Evolutionary conservation across 495 filamentous ascomycete species (phyloP).

Genomic region (Neurospora terricola): DNA sequence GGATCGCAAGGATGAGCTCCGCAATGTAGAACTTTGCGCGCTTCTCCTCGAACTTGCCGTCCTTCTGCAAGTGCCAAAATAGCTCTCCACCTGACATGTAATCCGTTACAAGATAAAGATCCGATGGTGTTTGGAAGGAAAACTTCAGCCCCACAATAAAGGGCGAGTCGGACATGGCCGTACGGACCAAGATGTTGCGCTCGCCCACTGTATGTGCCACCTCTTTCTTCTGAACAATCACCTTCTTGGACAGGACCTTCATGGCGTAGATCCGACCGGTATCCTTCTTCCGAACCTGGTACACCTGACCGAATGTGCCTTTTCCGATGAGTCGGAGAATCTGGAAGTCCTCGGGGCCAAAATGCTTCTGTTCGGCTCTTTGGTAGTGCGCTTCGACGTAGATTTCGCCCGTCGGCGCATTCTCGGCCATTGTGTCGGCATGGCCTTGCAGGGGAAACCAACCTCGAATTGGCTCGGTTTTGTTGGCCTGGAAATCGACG

Average conservation of each 20-base stretch:
- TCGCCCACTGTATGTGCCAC: constrained; percentile 95
- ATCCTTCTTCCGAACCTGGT: constrained; percentile 97
- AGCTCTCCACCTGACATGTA: constrained; percentile 99
- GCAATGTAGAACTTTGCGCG: constrained; percentile 99
- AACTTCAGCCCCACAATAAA: constrained; percentile 99
- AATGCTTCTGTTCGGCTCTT: constrained; percentile 82
- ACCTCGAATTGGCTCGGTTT: constrained; percentile 55
- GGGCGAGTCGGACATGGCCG: constrained; percentile 87
- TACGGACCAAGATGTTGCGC: constrained; percentile 92
- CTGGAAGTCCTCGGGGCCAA: constrained; percentile 93
- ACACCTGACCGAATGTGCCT: constrained; percentile 98
- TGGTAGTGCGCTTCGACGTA: constrained; percentile 79
- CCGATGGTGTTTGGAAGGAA: constrained; percentile 94
- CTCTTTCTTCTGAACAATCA: constrained; percentile 99
- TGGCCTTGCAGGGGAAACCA: constrained; percentile 74
- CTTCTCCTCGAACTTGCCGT: constrained; percentile 89
- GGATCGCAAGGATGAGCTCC: constrained; percentile 88
- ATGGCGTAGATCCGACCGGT: constrained; percentile 94
- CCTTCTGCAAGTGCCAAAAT: constrained; percentile 98
- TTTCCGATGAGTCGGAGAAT: constrained; percentile 95
- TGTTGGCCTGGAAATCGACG: constrained; percentile 62
- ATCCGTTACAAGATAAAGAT: constrained; percentile 96
- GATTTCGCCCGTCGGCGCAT: constrained; percentile 77
- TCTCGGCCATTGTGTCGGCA: constrained; percentile 42
- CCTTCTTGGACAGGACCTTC: constrained; percentile 98